Evolutionary conservation across 129 eudicot species (phyloP).

Genomic region (Apium graveolens): DNA sequence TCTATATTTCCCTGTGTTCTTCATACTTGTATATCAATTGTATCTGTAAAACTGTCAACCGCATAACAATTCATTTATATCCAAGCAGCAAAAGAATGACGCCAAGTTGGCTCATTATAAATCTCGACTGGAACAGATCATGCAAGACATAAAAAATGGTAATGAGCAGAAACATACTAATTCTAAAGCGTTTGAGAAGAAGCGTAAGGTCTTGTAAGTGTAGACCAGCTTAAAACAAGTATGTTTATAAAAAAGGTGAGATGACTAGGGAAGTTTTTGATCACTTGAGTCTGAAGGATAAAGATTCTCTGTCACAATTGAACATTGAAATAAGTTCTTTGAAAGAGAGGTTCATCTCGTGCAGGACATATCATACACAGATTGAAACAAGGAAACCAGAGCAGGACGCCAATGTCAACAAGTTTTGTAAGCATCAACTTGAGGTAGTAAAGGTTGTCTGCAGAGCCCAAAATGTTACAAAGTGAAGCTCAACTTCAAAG

Average conservation of each 20-base stretch:
- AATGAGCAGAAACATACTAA: constrained; percentile 61
- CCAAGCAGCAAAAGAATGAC: constrained; percentile 90
- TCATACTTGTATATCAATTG: no score
- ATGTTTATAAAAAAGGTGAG: constrained; percentile 61
- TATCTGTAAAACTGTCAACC: no score
- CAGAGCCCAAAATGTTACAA: constrained; percentile 42
- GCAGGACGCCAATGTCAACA: constrained; percentile 89
- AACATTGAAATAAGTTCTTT: constrained; percentile 86
- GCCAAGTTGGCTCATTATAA: constrained; percentile 73
- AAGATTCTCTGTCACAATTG: constrained; percentile 61
- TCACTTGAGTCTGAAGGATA: constrained; percentile 74
- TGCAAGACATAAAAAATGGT: constrained; percentile 65
- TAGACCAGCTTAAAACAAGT: constrained; percentile 64
- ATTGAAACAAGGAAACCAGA: constrained; percentile 83
- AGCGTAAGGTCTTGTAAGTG: constrained; percentile 68
- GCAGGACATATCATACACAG: constrained; percentile 88
- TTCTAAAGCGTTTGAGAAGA: constrained; percentile 67
- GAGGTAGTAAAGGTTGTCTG: constrained; percentile 67
- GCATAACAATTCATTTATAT: constrained; percentile 58
- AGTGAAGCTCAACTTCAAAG: constrained; percentile 63
- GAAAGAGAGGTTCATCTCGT: constrained; percentile 66
- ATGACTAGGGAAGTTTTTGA: constrained; percentile 94
- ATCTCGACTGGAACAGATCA: constrained; percentile 79
- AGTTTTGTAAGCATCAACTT: constrained; percentile 84
- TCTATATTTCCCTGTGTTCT: no score